Percentiles rank a stretch among this genome's conserved stretches.
phyloP scores from a whole-genome alignment of 2,329 filamentous ascomycete species.

The Neonectria coccinea region DNA sequence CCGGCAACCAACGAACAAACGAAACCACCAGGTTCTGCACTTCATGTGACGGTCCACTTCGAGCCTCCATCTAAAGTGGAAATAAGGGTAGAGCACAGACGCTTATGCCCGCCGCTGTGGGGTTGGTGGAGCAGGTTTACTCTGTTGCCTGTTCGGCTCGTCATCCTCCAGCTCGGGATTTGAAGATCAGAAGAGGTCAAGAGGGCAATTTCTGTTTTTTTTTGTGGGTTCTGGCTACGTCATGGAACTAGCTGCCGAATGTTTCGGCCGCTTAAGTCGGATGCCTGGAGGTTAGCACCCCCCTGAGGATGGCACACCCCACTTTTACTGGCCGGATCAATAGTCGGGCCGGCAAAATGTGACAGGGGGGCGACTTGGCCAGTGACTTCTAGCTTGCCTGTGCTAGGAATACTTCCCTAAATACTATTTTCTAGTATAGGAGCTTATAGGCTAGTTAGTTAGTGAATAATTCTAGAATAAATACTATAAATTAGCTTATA shows the following conservation, averaged over 20 bases:
- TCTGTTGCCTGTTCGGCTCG: conserved; percentile 28
- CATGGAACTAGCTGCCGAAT: background rate
- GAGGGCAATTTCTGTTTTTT: background rate
- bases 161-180: conserved; percentile 15
- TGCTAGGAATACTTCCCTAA: no score
- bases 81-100: conserved; percentile 21
- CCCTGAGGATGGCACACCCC: no score
- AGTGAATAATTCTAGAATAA: no score
- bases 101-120: conserved; percentile 23
- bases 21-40: conserved; percentile 13
- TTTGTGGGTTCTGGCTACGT: background rate
- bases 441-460: no score
- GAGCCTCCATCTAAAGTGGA: conserved; percentile 19
- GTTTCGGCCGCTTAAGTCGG: background rate
- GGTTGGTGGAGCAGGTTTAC: conserved; percentile 23
- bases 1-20: background rate
- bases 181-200: background rate
- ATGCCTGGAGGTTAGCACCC: no score
- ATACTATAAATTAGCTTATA: no score
- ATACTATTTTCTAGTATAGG: no score
- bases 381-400: no score
- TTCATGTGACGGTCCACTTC: background rate
- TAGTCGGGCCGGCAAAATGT: no score
- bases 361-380: no score
- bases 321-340: no score